A percentile compares a stretch with the other conserved stretches of the same genome.
These are phyloP conservation scores for Penicillium sclerotigenum DNA, from an alignment of 2,329 filamentous ascomycete genomes.

Conservation along the genomic window DNA sequence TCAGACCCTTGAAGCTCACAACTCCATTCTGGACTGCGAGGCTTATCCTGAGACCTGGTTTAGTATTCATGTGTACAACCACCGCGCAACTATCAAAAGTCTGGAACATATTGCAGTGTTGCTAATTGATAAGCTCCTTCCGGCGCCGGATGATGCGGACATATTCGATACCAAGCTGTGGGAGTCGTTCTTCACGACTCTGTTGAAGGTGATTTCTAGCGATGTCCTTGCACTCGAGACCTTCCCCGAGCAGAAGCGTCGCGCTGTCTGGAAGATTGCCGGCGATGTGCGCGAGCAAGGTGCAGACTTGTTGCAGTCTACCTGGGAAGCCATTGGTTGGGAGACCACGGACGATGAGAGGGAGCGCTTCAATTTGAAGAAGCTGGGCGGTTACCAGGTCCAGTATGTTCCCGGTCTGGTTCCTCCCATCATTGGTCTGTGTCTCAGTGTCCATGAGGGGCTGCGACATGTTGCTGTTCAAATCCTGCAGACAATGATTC, in stretches of 20 bases:
- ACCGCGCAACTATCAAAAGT: conserved; percentile 82
- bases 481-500: conserved; percentile 94
- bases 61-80: conserved; percentile 88
- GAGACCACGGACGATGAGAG: conserved; percentile 79
- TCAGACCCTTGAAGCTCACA: conserved; percentile 76
- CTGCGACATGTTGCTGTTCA: conserved; percentile 86
- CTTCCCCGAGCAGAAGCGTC: conserved; percentile 92
- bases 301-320: conserved; percentile 76
- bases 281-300: conserved; percentile 92
- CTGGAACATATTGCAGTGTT: conserved; percentile 78
- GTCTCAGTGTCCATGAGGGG: conserved; percentile 90
- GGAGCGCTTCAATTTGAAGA: conserved; percentile 70
- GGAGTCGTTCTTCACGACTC: conserved; percentile 86
- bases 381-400: conserved; percentile 94
- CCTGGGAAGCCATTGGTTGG: conserved; percentile 97
- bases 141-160: conserved; percentile 86
- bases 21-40: conserved; percentile 83
- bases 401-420: conserved; percentile 95
- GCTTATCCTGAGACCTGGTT: conserved; percentile 89
- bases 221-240: conserved; percentile 87
- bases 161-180: conserved; percentile 89
- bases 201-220: conserved; percentile 86
- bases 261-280: conserved; percentile 98
- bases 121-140: conserved; percentile 78
- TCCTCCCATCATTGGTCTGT: conserved; percentile 86